Evolutionary conservation across 139 green algal species (phyloP).

Genomic region (Desmodesmus armatus): DNA sequence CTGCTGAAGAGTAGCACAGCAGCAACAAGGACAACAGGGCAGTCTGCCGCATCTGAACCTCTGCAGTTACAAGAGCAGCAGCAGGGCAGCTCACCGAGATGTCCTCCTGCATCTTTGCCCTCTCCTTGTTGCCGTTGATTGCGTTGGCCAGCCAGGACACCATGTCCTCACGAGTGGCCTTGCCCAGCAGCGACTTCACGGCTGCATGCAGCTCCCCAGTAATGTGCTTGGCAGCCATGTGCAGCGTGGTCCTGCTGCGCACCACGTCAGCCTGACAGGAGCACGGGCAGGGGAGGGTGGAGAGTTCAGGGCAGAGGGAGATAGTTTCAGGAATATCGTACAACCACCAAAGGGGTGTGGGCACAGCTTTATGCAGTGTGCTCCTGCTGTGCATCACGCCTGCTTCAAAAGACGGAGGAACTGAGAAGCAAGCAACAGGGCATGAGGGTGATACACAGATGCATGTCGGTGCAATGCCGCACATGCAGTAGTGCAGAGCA

Average conservation of each 20-base stretch:
- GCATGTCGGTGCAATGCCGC: too few species aligned
- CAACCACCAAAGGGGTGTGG: too few species aligned
- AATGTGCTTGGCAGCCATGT: constrained; percentile 62
- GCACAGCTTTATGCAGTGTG: too few species aligned
- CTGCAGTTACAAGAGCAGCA: not conserved
- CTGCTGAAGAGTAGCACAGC: too few species aligned
- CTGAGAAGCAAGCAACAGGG: too few species aligned
- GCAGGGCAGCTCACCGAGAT: not conserved
- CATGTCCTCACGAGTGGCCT: constrained; percentile 74
- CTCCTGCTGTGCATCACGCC: too few species aligned
- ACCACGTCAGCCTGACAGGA: constrained; percentile 51
- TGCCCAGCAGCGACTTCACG: constrained; percentile 78
- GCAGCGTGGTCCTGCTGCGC: constrained; percentile 65
- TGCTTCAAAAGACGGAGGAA: too few species aligned
- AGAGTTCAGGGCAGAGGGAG: too few species aligned
- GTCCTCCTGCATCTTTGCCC: constrained; percentile 82
- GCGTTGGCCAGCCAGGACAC: constrained; percentile 82
- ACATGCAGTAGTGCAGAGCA: too few species aligned
- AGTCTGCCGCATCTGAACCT: not conserved
- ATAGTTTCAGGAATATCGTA: too few species aligned
- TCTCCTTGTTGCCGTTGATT: constrained; percentile 84
- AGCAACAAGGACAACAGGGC: too few species aligned
- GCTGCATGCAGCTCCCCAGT: constrained; percentile 61
- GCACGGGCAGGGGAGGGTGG: not conserved
- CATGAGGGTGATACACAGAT: too few species aligned